Evolutionary conservation across 2,329 filamentous ascomycete genomes (phyloP).

Genomic region (Chaetomium sp.): DNA sequence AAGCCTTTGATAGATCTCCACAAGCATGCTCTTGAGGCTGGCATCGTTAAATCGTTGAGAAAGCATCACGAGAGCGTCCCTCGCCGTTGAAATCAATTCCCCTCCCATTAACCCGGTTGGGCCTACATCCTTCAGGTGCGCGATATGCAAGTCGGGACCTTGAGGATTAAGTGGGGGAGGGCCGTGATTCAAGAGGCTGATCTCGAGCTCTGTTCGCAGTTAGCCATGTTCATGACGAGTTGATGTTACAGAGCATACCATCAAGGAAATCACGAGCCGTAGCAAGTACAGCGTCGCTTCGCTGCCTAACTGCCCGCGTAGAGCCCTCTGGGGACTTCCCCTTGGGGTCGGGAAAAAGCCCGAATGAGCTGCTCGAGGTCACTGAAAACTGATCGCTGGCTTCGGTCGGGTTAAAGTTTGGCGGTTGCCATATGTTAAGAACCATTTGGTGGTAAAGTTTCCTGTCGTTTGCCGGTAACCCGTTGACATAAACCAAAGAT

Average conservation of each 20-base stretch:
- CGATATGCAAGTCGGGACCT: conserved; percentile 47
- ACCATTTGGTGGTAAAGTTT: conserved; percentile 49
- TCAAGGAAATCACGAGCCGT: conserved; percentile 55
- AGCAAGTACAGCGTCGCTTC: conserved; percentile 45
- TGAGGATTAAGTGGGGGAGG: conserved; percentile 41
- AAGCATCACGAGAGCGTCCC: conserved; percentile 44
- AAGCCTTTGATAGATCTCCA: conserved; percentile 43
- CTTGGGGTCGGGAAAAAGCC: conserved; percentile 41
- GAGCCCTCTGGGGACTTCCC: conserved; percentile 46
- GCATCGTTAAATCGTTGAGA: conserved; percentile 41
- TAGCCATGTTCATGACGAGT: neutral
- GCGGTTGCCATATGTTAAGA: conserved; percentile 53
- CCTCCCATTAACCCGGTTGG: conserved; percentile 36
- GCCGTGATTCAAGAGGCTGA: conserved; percentile 41
- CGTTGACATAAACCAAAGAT: conserved; percentile 48
- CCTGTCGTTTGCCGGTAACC: conserved; percentile 44
- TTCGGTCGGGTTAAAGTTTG: conserved; percentile 38
- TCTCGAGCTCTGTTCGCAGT: conserved; percentile 51
- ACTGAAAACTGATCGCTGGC: conserved; percentile 37
- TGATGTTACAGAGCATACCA: conserved; percentile 41
- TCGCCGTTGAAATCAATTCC: conserved; percentile 43
- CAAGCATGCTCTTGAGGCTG: conserved; percentile 41
- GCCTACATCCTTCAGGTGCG: conserved; percentile 44
- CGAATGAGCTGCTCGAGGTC: conserved; percentile 27
- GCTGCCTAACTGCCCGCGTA: conserved; percentile 15